Evolutionary conservation across 495 filamentous ascomycete species (phyloP).

Genomic region (Baudoinia panamericana): DNA sequence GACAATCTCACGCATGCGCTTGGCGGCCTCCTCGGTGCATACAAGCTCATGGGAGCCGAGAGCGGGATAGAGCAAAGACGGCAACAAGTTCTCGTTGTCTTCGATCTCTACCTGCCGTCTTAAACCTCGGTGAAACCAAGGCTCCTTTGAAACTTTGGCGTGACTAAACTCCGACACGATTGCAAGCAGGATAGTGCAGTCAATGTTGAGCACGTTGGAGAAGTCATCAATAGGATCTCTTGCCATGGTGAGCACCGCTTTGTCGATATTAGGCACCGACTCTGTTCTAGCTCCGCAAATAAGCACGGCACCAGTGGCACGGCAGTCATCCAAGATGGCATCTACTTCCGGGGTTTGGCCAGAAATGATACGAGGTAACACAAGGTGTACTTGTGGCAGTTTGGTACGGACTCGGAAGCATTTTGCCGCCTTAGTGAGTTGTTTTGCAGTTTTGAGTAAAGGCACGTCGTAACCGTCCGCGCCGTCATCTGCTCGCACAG

Average conservation of each 20-base stretch:
- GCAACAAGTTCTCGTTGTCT: slow-evolving; percentile 44
- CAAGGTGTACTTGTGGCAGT: slow-evolving; percentile 42
- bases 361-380: slow-evolving; percentile 45
- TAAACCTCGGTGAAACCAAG: slow-evolving; percentile 43
- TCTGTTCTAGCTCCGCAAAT: slow-evolving; percentile 24
- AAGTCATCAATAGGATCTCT: slow-evolving; percentile 42
- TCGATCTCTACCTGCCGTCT: slow-evolving; percentile 54
- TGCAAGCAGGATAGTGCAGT: slow-evolving; percentile 61
- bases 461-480: slow-evolving; percentile 27
- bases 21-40: slow-evolving; percentile 49
- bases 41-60: slow-evolving; percentile 42
- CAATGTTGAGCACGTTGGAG: slow-evolving; percentile 51
- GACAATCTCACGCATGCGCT: slow-evolving; percentile 54
- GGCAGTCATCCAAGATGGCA: slow-evolving; percentile 42
- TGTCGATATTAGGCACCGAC: slow-evolving; percentile 19
- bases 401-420: slow-evolving; percentile 37
- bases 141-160: slow-evolving; percentile 32
- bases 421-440: slow-evolving; percentile 41
- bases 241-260: slow-evolving; percentile 36
- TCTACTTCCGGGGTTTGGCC: slow-evolving; percentile 42
- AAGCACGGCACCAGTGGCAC: slow-evolving; percentile 43
- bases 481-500: slow-evolving; percentile 24
- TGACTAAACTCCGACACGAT: slow-evolving; percentile 62
- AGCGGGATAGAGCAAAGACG: slow-evolving; percentile 49
- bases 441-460: slow-evolving; percentile 43